phyloP scores from a whole-genome alignment of 331 rosid genomes.

The Dryas integrifolia region DNA sequence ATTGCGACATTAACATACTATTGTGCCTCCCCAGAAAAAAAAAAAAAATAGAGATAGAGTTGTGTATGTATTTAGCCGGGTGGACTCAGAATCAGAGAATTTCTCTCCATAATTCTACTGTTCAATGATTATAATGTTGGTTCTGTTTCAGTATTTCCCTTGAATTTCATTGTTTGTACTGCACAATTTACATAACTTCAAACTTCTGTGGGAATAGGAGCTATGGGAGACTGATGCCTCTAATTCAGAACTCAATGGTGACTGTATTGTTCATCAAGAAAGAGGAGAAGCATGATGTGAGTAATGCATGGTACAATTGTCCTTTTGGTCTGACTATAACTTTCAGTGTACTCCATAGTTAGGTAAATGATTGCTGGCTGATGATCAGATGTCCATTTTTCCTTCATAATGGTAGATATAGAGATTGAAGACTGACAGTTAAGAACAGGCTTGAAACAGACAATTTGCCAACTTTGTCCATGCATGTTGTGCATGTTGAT shows the following conservation, averaged over 20 bases:
- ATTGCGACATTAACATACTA: neutral
- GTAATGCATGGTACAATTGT: neutral
- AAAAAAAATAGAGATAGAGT: neutral
- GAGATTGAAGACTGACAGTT: neutral
- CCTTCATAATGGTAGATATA: neutral
- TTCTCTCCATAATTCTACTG: neutral
- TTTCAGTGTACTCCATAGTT: neutral
- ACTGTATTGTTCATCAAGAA: constrained; percentile 8
- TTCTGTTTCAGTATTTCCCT: neutral
- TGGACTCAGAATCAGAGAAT: neutral
- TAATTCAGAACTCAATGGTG: constrained; percentile 17
- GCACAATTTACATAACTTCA: neutral
- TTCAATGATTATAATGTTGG: neutral
- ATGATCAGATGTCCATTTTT: neutral
- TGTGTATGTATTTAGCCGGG: neutral
- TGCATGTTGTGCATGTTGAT: neutral
- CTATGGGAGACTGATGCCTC: constrained; percentile 35
- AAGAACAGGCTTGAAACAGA: neutral
- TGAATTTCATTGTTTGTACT: neutral
- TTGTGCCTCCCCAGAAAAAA: neutral
- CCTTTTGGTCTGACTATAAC: constrained; percentile 1
- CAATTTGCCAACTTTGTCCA: neutral
- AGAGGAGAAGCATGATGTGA: constrained; percentile 14
- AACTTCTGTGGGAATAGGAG: constrained; percentile 16
- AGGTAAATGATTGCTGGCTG: neutral